Base-by-base conservation (phyloP, 2,329 filamentous ascomycete species). In the Fusarium sp. region DNA sequence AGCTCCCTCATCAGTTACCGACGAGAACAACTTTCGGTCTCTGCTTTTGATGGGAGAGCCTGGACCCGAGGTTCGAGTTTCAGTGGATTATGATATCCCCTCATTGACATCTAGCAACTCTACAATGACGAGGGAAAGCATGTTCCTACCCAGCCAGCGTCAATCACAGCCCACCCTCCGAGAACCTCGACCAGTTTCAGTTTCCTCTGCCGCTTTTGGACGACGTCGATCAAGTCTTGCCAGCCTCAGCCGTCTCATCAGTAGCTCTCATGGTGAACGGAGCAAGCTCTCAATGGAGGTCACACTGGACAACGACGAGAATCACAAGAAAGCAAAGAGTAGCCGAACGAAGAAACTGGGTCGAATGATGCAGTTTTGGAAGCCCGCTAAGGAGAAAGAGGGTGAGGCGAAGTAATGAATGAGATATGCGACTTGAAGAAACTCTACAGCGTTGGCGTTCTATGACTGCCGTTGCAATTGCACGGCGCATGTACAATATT, bases 291-390 rank as follows among this genome's bases (percentile, higher is more conserved):
- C 91, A 0, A 90, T 92, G 77, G 92, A 94, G 78, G 89, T 92
- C 50, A 85, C 86, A 10, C 78, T 85, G 69, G 89, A 90, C 49
- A 85, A 82, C 44, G 87, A 91, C n/a, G 78, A 83, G 1, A 88
- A 89, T 37, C 72, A 66, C 38, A 89, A 88, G 77, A 88, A 87
- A 84, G 75, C 80, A 12, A 90, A 90, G 80, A 78, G 76, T 30
- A 93, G 91, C 85, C 93, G 91, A 80, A 85, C 89, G 42, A 93
- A 91, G 80, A 88, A 92, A 35, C 83, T 95, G 42, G 92, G 93
- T 79, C 91, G 92, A 58, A 87, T 95, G 84, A 90, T 94, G 87
- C 90, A 92, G 76, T 95, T 95, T 81, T 95, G 92, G 92, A 94
- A 92, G 82, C 85, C 86, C 15, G 90, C 87, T 77, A 87, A 87